Evolutionary conservation across 2,329 filamentous ascomycete species (phyloP).

Genomic region (Colletotrichum sp.): DNA sequence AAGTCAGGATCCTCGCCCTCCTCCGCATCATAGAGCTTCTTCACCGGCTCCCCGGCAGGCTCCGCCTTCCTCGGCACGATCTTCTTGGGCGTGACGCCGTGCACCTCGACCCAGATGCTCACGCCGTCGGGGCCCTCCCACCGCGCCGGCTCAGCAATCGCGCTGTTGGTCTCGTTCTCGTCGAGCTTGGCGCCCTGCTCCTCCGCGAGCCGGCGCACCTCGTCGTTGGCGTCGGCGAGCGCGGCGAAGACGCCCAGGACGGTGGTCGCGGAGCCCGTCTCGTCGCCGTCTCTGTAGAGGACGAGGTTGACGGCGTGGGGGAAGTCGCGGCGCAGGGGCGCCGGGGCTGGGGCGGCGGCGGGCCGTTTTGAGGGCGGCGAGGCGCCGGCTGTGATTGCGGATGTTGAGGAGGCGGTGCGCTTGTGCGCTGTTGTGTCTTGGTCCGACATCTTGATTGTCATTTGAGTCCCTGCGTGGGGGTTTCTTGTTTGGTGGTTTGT

Average conservation of each 20-base stretch:
- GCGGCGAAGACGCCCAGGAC: constrained; percentile 36
- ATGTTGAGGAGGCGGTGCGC: constrained; percentile 16
- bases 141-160: constrained; percentile 32
- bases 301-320: constrained; percentile 34
- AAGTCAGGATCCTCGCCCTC: constrained; percentile 33
- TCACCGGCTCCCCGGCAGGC: constrained; percentile 4
- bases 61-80: constrained; percentile 9
- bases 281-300: constrained; percentile 33
- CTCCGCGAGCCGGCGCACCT: constrained; percentile 32
- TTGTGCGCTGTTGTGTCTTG: constrained; percentile 14
- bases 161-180: neutral
- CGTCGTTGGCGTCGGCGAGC: constrained; percentile 39
- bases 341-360: constrained; percentile 37
- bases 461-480: neutral
- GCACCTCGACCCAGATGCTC: constrained; percentile 42
- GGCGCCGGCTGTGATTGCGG: neutral
- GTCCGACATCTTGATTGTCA: constrained; percentile 12
- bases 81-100: constrained; percentile 30
- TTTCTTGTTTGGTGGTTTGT: neutral
- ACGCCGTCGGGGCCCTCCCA: constrained; percentile 41
- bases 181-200: constrained; percentile 26
- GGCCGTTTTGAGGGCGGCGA: constrained; percentile 32
- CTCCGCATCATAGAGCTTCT: constrained; percentile 38
- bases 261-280: constrained; percentile 19
- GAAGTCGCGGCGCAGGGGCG: constrained; percentile 7